phyloP scores from a whole-genome alignment of 2,329 filamentous ascomycete species.

The Ceratocystis cacaofunesta region DNA sequence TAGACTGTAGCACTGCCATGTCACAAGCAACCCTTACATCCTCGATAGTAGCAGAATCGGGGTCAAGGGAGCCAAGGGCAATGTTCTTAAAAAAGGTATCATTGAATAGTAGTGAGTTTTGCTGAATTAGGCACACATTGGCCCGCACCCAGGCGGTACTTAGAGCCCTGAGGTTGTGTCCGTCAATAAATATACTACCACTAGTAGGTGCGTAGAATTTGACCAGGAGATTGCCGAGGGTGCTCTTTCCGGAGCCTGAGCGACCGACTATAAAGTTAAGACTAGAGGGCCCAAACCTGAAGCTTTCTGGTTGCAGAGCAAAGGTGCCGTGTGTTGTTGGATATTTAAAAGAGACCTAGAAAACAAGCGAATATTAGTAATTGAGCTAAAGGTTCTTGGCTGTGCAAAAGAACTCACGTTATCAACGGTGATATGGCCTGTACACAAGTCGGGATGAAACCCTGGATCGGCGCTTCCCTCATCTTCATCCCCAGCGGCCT shows the following conservation, averaged over 20 bases:
- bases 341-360: slow-evolving; percentile 64
- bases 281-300: slow-evolving; percentile 49
- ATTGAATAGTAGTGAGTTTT: slow-evolving; percentile 62
- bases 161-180: slow-evolving; percentile 42
- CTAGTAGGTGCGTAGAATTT: slow-evolving; percentile 55
- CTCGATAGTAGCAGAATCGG: slow-evolving; percentile 29
- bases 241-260: slow-evolving; percentile 50
- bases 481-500: slow-evolving; percentile 20
- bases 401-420: not conserved
- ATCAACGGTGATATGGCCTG: not conserved
- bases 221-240: slow-evolving; percentile 63
- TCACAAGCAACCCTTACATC: slow-evolving; percentile 49
- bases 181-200: slow-evolving; percentile 58
- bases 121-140: slow-evolving; percentile 70
- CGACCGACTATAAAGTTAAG: slow-evolving; percentile 33
- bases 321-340: slow-evolving; percentile 48
- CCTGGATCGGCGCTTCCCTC: not conserved
- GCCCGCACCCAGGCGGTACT: slow-evolving; percentile 58
- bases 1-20: slow-evolving; percentile 53
- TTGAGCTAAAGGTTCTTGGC: not conserved
- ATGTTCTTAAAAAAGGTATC: slow-evolving; percentile 69
- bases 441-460: not conserved
- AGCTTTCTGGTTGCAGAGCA: slow-evolving; percentile 45
- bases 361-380: not conserved
- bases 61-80: slow-evolving; percentile 46